Conservation (phyloP, 2,329 filamentous ascomycete species). For the Trichoderma hamatum region DNA sequence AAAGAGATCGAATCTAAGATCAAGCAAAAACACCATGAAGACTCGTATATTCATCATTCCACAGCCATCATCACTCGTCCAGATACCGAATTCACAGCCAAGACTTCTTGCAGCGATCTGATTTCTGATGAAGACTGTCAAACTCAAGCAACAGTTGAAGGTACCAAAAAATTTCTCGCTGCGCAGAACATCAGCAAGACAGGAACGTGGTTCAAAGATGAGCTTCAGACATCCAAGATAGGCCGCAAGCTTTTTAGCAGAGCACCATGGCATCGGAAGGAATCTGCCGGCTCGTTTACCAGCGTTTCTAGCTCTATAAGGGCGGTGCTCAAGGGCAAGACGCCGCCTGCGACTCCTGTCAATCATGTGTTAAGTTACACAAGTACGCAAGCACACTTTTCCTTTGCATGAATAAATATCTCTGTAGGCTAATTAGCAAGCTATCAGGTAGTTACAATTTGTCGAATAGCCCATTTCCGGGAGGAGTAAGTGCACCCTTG, state of each 20-base stretch:
- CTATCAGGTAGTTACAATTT: conserved; percentile 28
- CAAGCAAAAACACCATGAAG: conserved; percentile 17
- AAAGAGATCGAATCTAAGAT: conserved; percentile 34
- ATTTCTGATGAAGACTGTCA: conserved; percentile 25
- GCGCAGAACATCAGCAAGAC: conserved; percentile 32
- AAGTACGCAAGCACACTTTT: conserved; percentile 21
- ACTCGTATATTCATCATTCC: not conserved
- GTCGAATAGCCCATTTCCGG: conserved; percentile 38
- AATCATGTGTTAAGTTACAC: conserved; percentile 26
- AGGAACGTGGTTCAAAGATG: conserved; percentile 40
- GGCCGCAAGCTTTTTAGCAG: conserved; percentile 47
- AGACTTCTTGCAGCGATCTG: not conserved
- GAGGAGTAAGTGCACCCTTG: conserved; percentile 37
- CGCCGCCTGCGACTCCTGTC: conserved; percentile 39
- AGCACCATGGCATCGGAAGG: conserved; percentile 46
- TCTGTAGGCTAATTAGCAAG: not conserved
- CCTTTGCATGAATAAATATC: not conserved
- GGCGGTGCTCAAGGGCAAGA: conserved; percentile 44
- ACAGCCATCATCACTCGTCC: not conserved
- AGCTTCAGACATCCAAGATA: conserved; percentile 34
- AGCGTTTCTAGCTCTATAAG: conserved; percentile 49
- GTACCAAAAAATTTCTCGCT: conserved; percentile 29
- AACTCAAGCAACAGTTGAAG: conserved; percentile 24
- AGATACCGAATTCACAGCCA: not conserved
- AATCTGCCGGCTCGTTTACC: conserved; percentile 43